Evolutionary conservation across 2,329 filamentous ascomycete genomes (phyloP), one percentile per base, ranked within the genome.

Genomic region (Colletotrichum agaves): DNA sequence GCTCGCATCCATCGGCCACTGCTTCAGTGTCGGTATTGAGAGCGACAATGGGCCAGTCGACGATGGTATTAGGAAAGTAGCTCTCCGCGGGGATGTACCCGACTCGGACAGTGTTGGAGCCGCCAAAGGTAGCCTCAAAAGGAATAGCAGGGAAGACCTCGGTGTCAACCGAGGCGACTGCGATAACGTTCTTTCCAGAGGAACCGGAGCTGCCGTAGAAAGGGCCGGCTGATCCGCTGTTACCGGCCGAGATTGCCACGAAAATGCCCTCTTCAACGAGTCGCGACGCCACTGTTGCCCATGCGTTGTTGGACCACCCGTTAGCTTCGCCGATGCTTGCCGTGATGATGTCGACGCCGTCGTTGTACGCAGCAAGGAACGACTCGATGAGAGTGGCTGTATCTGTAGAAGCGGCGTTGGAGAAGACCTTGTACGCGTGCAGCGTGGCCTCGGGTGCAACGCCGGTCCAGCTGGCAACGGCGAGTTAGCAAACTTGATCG

Each of bases 211-310:
- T 77, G 13, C 78, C 76, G 46, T 80, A 84, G 73, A 87, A 86
- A 0, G 85, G 78, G 0, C 85, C 85, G 12, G 75, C 73, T 19
- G 75, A 75, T 31, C 85, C 85, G 37, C 82, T 79, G 63, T 88
- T 88, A 21, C 85, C 85, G 3, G 83, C 84, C 0, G 85, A 81
- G 37, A 86, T 81, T 12, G 82, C 81, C 21, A 86, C 79, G 10
- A 85, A 80, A 0, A 86, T 77, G 13, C 85, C 85, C 35, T 80
- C 75, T 12, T 82, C 78, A 15, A 79, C 80, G 58, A 84, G 79
- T 11, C 82, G 78, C 13, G 76, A 77, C 8, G 79, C 76, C 27
- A 80, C 76, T 15, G 77, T 75, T 33, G 80, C 77, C 75, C 72
- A 77, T 5, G 67, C 67, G n/a, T 69, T 67, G 13, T 74, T 68